Evolutionary conservation across 2,329 filamentous ascomycete species (phyloP), one percentile per base, ranked within the genome.

Genomic region (Penicillium hesseltinei): DNA sequence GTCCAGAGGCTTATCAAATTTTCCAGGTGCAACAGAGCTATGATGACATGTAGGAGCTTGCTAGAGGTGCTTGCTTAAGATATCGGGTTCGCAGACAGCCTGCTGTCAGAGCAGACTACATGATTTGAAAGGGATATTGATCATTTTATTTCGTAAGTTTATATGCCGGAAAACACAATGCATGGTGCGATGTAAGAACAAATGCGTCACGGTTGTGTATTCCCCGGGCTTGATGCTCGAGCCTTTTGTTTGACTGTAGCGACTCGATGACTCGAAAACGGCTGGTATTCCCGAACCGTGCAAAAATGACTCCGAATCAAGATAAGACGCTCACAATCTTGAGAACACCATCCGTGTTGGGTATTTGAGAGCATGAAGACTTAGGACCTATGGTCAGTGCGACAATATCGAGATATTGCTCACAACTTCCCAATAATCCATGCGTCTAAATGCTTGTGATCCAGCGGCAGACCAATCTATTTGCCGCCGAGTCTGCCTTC

Each of bases 401-500:
- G 21, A 25, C 25, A 56, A 27, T 25, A 46, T 29, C 45, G 27
- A 11, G 48, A 62, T 59, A 72, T 62, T 66, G 68, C 44, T 8
- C 19, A 27, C 25, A 36, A 13, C 11, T 25, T 39, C 29, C 19
- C 21, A 46, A 10, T 13, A 23, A 13, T 23, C 35, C n/a, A 46
- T 19, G 35, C 9, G 21, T 13, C 33, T 53, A 5, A 36, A 39
- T 56, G 39, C 31, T n/a, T 45, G 11, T 38, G 29, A 45, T 48
- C 25, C n/a, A 54, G 36, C 21, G 4, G 43, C n/a, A 23, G n/a
- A 15, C 15, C 46, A 39, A 33, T 64, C 45, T 65, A 70, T 60
- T 61, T 66, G 38, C 42, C 51, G 36, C 66, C 62, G 62, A 95
- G 78, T 57, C 89, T 83, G 67, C 79, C 77, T 81, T 97, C 92